Base-by-base conservation (phyloP, 1,284 basidiomycete genomes). In the Sporisorium reilianum region DNA sequence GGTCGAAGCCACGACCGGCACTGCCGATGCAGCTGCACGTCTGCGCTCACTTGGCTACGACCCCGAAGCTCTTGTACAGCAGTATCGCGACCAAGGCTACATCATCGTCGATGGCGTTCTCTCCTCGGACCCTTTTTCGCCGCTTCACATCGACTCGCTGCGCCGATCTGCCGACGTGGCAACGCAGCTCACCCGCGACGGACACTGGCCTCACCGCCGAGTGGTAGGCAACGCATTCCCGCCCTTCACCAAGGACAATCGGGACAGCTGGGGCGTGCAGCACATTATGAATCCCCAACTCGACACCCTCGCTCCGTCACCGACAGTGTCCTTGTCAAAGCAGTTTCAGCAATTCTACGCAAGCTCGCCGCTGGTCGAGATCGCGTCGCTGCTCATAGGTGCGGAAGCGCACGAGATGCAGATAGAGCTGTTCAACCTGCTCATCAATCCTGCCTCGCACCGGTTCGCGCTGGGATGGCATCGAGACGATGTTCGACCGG, bases 201-300 rank as follows among this genome's bases (percentile, higher is more conserved):
- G 91, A 4, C 71, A 85, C 9, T 94, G 92, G 93, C 86, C 88
- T 0, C 87, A 91, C 74, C 65, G 79, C 11, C 88, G 92, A 46
- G 89, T 90, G 0, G 91, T 94, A 14, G 92, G 93, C 14, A 91
- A 90, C 69, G 91, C 92, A 80, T 94, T 93, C 75, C 92, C 93
- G 1, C 92, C 92, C 0, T 93, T 88, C 79, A 89, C 88, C 52
- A 85, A 88, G 32, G 87, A 87, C 36, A 85, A 88, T 52, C 87
- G 88, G 1, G 91, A 93, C 83, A 89, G 89, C 4, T 93, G 92
- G 25, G 87, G 89, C 12, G 86, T 83, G 16, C 84, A 93, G 34
- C 84, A 89, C 4, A 83, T 83, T 10, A 88, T 87, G 2, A 88
- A 87, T 12, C 86, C 85, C 38, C 85, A 86, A 40, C 85, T 93